These are phyloP conservation scores for Carex myosuroides DNA, from an alignment of 176 grass and related monocot species.

Conservation along the genomic window DNA sequence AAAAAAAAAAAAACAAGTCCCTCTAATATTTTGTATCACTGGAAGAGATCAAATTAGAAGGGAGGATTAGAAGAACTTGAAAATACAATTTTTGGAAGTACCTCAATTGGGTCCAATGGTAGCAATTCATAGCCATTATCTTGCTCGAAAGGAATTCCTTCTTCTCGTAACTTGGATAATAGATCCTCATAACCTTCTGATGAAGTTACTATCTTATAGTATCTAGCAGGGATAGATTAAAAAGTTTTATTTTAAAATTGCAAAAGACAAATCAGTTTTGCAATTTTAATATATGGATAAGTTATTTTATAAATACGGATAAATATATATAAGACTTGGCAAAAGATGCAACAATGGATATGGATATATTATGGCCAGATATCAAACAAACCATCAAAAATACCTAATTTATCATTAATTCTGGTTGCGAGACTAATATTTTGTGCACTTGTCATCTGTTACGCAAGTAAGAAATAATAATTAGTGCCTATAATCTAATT, in stretches of 20 bases:
- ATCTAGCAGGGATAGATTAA: constrained; percentile 37
- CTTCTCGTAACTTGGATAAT: constrained; percentile 75
- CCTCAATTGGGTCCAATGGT: constrained; percentile 73
- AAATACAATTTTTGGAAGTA: constrained; percentile 25
- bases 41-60: background rate
- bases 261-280: background rate
- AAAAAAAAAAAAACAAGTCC: background rate
- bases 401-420: background rate
- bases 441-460: background rate
- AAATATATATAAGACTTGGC: background rate
- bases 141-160: constrained; percentile 72
- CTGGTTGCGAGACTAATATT: background rate
- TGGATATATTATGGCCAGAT: background rate
- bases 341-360: background rate
- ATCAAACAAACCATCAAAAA: background rate
- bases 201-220: constrained; percentile 93
- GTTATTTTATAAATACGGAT: background rate
- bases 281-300: too few species aligned
- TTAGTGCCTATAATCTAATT: background rate
- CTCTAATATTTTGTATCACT: background rate
- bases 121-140: constrained; percentile 87
- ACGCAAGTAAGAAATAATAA: background rate
- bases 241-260: background rate
- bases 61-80: background rate
- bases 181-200: constrained; percentile 68